Base-by-base conservation (phyloP, 345 rosid species). In the Rhodomyrtus tomentosa region DNA sequence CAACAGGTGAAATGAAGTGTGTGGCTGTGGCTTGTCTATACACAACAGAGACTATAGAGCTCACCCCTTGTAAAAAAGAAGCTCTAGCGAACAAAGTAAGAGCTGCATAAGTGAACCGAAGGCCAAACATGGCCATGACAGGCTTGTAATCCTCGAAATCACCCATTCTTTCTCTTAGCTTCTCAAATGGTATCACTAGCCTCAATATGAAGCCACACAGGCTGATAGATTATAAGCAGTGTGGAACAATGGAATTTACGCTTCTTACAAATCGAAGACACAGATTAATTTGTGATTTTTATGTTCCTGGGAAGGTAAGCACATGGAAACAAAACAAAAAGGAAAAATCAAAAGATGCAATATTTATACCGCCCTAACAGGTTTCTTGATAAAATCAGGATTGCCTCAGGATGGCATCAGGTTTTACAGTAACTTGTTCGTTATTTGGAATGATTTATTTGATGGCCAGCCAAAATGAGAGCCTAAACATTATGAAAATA, bases 21-120 rank as follows among this genome's bases (percentile, higher is more conserved):
- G 92, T 85, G 68, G 94, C 92, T 1, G 86, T 45, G 83, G 85
- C 89, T 81, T 89, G 92, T 55, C 74, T 84, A 73, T 92, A 90
- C 62, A 89, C 86, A 21, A 90, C 84, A 55, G 87, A 89, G 6
- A 92, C 90, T 20, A 88, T 80, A 5, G 93, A 91, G 82, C 84
- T 90, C 89, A 89, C 76, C 48, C 92, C 94, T 54, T 85, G 87
- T 22, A 89, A 13, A 14, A 89, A 81, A 55, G 88, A 88, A 42
- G 85, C 90, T 85, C 91, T 88, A 6, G 84, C 68, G 51, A 82
- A 15, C 49, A 92, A 91, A 52, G 88, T 22, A 18, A 84, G 85
- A 2, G 52, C 79, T 53, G 92, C 88, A 54, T 88, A 89, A 27
- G 38, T 25, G 73, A 90, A 88, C 53, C 90, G 91, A 62, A 92